These are phyloP conservation scores for Astrothelium macrocarpum DNA, from an alignment of 495 filamentous ascomycete genomes.

Conservation along the genomic window DNA sequence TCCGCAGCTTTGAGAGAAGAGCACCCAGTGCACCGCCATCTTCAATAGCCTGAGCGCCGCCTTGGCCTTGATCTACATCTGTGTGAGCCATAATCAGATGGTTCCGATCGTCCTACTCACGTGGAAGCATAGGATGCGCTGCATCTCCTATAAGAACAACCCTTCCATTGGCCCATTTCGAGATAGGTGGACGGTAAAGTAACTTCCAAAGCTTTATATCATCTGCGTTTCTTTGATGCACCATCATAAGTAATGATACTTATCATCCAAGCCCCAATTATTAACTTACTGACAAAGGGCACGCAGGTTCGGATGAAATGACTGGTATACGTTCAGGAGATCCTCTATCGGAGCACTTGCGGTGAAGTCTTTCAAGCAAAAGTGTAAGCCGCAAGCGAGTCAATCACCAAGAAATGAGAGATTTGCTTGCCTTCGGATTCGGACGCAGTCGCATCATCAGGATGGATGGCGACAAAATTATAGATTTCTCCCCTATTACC, in stretches of 20 bases:
- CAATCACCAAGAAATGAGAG: not conserved
- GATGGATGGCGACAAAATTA: constrained; percentile 39
- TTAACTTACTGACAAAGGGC: not conserved
- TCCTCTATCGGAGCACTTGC: constrained; percentile 12
- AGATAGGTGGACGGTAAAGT: constrained; percentile 8
- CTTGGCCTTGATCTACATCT: constrained; percentile 42
- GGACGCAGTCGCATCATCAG: constrained; percentile 15
- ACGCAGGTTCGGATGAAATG: constrained; percentile 9
- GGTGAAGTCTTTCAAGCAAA: constrained; percentile 10
- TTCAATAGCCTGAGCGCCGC: constrained; percentile 43
- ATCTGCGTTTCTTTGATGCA: not conserved
- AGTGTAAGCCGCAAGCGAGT: not conserved
- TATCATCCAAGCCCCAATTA: not conserved
- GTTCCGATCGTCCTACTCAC: not conserved
- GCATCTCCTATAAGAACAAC: constrained; percentile 11
- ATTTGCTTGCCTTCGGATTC: not conserved
- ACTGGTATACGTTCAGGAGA: constrained; percentile 1
- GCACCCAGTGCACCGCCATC: constrained; percentile 8
- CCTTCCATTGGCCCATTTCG: constrained; percentile 6
- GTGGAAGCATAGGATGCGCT: not conserved
- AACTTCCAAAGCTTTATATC: constrained; percentile 2
- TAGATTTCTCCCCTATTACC: constrained; percentile 31
- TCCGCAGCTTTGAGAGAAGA: not conserved
- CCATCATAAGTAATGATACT: not conserved
- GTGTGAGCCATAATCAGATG: not conserved